Conservation (phyloP, 345 rosid genomes). For the Populus davidiana region DNA sequence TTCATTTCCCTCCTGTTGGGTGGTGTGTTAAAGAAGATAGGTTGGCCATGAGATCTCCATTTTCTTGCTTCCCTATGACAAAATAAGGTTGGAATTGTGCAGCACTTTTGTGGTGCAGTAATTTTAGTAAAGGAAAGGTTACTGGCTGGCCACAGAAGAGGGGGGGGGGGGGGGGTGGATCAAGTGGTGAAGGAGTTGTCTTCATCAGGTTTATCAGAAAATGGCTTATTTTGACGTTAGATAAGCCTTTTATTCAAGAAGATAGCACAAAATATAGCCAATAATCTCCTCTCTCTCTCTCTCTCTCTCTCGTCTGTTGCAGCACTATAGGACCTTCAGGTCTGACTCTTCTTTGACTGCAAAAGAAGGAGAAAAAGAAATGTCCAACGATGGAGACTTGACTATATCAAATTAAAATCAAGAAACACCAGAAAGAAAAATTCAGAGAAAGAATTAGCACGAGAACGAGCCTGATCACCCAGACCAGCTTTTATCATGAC, state of each 20-base stretch:
- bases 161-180: constrained; percentile 6
- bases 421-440: constrained; percentile 22
- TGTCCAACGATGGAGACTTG: constrained; percentile 51
- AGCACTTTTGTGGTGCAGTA: constrained; percentile 9
- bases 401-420: constrained; percentile 29
- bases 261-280: neutral
- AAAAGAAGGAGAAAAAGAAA: constrained; percentile 38
- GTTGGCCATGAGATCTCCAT: constrained; percentile 9
- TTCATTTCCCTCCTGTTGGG: neutral
- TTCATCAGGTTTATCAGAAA: constrained; percentile 24
- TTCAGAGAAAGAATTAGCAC: constrained; percentile 15
- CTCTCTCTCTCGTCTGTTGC: constrained; percentile 20
- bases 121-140: constrained; percentile 23
- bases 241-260: constrained; percentile 3
- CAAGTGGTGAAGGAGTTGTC: constrained; percentile 31
- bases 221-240: constrained; percentile 25
- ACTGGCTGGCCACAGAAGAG: neutral
- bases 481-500: constrained; percentile 31
- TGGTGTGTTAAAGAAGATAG: neutral
- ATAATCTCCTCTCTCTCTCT: neutral
- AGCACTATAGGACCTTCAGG: constrained; percentile 15
- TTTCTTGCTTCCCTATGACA: constrained; percentile 13
- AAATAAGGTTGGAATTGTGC: neutral
- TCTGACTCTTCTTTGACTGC: constrained; percentile 48
- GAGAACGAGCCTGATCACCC: constrained; percentile 14